Evolutionary conservation across 2,329 filamentous ascomycete genomes (phyloP).

Genomic region (Didymella sp.): DNA sequence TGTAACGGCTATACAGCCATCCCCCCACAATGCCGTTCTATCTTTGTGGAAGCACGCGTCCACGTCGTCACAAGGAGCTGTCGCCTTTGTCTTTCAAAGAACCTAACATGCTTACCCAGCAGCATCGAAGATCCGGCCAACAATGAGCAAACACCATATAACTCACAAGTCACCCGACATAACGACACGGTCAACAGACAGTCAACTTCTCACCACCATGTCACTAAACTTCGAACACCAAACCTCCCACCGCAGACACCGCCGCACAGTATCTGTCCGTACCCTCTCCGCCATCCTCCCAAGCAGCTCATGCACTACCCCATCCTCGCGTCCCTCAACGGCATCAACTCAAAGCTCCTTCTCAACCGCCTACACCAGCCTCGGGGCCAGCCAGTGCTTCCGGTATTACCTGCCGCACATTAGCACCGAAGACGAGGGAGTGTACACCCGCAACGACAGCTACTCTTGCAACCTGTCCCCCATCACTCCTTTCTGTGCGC

Average conservation of each 20-base stretch:
- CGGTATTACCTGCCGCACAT: conserved; percentile 6
- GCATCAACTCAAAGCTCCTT: background rate
- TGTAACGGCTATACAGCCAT: background rate
- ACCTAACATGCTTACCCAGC: background rate
- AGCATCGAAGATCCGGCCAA: background rate
- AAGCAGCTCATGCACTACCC: conserved; percentile 28
- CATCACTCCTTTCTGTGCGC: background rate
- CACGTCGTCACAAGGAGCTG: background rate
- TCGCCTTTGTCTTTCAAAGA: background rate
- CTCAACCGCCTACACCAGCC: background rate
- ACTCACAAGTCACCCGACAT: background rate
- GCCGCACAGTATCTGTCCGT: background rate
- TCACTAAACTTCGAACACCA: background rate
- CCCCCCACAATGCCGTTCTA: background rate
- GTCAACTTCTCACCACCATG: background rate
- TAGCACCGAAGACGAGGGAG: background rate
- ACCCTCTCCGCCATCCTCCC: conserved; percentile 6
- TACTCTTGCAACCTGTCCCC: background rate
- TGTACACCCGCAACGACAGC: background rate
- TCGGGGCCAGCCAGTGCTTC: background rate
- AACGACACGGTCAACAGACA: background rate
- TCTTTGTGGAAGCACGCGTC: background rate
- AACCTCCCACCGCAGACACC: background rate
- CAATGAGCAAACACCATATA: background rate
- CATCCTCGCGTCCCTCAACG: conserved; percentile 15